Base-by-base conservation (phyloP, 164 flowering plant species). In the Magnolia officinalis region DNA sequence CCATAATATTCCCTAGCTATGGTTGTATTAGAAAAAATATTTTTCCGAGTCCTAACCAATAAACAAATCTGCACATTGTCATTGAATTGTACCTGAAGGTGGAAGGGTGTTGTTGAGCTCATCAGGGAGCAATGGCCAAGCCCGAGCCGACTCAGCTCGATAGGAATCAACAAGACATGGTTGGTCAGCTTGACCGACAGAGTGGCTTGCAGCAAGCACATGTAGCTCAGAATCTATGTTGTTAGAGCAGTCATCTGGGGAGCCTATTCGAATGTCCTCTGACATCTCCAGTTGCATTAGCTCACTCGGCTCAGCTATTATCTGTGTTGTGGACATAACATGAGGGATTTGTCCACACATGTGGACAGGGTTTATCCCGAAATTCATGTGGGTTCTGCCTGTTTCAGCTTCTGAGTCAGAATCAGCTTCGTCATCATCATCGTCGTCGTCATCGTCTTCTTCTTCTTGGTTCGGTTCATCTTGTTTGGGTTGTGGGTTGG, bases 241-340 rank as follows among this genome's bases (percentile, higher is more conserved):
- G 67, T 87, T 89, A 0, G 98, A 92, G 6, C 83, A 91, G 63
- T 91, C 96, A 13, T 95, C 95, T 0, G 98, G 97, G 0, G 98
- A 95, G 8, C 98, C 96, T 0, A 93, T 72, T 66, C 91, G 83
- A 50, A 92, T 92, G 50, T 90, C 96, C 73, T 90, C 96, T 0
- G 95, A 87, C 91, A 90, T 87, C 52, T 93, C 97, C 55, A 90
- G 76, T 78, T 92, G 97, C 91, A 91, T 88, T 4, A 92, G 83
- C 80, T 95, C 93, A 66, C 89, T 90, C 0, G 90, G 88, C 73
- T 88, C 91, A 0, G 81, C 85, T 2, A 76, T 78, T 0, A 45
- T 50, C 20, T 76, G 75, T 77, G 63, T 61, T 49, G 50, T 70
- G 6, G 67, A 58, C 1, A 29, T 65, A 0, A 66, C 79, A 31